Evolutionary conservation across 257 asterid species (phyloP).

Genomic region (Fraxinus anomala): DNA sequence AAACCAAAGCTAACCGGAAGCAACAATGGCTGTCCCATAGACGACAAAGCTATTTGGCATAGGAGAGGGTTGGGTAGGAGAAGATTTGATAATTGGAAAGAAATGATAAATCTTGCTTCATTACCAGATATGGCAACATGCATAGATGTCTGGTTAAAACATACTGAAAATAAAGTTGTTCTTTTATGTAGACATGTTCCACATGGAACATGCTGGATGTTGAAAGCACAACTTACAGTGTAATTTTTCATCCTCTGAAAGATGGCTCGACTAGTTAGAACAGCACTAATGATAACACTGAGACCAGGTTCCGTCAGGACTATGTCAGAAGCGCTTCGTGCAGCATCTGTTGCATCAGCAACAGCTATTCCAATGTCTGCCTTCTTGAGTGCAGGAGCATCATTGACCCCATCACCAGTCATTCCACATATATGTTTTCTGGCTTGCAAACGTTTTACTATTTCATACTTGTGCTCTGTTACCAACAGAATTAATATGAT

Average conservation of each 20-base stretch:
- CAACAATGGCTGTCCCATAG: neutral
- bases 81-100: neutral
- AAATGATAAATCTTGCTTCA: neutral
- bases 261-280: slow-evolving; percentile 44
- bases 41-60: neutral
- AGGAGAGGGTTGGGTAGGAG: neutral
- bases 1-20: neutral
- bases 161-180: neutral
- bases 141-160: too few species aligned
- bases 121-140: neutral
- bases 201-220: neutral
- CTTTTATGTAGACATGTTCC: neutral
- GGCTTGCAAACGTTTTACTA: slow-evolving; percentile 40
- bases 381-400: slow-evolving; percentile 47
- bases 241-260: slow-evolving; percentile 50
- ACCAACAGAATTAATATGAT: neutral
- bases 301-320: slow-evolving; percentile 48
- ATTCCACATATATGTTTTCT: slow-evolving; percentile 44
- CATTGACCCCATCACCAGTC: slow-evolving; percentile 54
- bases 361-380: slow-evolving; percentile 51
- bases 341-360: slow-evolving; percentile 48
- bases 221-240: slow-evolving; percentile 26
- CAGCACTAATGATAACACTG: slow-evolving; percentile 47
- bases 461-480: slow-evolving; percentile 45
- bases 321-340: slow-evolving; percentile 48